These are phyloP conservation scores for Harringtonia lauricola DNA, from an alignment of 2,329 filamentous ascomycete genomes.

Conservation along the genomic window DNA sequence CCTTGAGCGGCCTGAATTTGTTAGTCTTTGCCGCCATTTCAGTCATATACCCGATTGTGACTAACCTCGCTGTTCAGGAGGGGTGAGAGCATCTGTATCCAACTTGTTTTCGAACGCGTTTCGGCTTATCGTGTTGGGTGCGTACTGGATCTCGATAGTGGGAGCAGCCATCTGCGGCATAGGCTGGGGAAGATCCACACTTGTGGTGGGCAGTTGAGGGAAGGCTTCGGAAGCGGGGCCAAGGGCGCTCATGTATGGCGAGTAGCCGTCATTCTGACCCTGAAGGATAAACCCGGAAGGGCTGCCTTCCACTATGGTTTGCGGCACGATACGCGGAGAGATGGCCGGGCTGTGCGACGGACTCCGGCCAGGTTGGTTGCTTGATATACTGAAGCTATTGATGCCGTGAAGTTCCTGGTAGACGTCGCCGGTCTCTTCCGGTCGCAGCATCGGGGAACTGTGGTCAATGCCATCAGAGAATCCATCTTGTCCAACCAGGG, in stretches of 20 bases:
- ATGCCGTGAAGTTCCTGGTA: conserved; percentile 73
- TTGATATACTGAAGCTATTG: conserved; percentile 69
- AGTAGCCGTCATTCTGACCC: conserved; percentile 27
- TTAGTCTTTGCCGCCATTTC: no score
- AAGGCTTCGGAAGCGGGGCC: conserved; percentile 38
- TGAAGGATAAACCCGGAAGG: conserved; percentile 30
- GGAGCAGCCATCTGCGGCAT: conserved; percentile 73
- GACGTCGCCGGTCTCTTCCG: conserved; percentile 54
- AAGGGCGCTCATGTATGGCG: conserved; percentile 27
- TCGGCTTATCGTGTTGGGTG: conserved; percentile 58
- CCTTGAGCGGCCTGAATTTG: conserved; percentile 32
- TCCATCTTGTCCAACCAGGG: conserved; percentile 63
- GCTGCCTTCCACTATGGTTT: conserved; percentile 42
- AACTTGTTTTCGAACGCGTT: conserved; percentile 58
- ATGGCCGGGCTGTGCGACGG: conserved; percentile 66
- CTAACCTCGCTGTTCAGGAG: conserved; percentile 56
- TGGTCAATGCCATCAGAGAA: conserved; percentile 71
- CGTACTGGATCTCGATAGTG: conserved; percentile 89
- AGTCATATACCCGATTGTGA: no score
- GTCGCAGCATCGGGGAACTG: conserved; percentile 69
- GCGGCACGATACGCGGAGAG: conserved; percentile 48
- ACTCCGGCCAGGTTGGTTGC: conserved; percentile 56
- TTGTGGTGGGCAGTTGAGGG: conserved; percentile 36
- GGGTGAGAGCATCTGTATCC: conserved; percentile 71
- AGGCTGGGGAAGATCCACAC: conserved; percentile 52